Percentiles rank a stretch among this genome's conserved stretches.
Conservation (phyloP, 179 eudicot species). For the Actinidia chinensis region DNA sequence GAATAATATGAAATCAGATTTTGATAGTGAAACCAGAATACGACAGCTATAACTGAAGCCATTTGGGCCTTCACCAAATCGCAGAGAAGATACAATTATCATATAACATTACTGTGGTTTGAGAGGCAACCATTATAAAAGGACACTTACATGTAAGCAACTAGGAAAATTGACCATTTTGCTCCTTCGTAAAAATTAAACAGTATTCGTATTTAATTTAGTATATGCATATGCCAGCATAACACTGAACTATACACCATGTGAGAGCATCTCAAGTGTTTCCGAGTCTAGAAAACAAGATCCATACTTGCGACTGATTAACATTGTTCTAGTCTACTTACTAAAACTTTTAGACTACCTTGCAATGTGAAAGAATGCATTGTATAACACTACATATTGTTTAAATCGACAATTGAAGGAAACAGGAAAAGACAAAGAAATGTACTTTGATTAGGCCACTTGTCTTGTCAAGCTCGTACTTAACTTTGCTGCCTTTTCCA, state of each 20-base stretch:
- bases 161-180: background rate
- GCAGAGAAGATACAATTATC: background rate
- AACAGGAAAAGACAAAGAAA: constrained; percentile 13
- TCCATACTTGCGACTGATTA: background rate
- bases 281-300: background rate
- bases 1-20: background rate
- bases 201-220: too few species aligned
- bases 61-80: background rate
- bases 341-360: background rate
- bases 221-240: too few species aligned
- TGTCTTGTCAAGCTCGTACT: constrained; percentile 88
- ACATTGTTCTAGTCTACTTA: background rate
- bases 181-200: background rate
- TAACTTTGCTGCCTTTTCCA: constrained; percentile 92
- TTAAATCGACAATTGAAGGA: background rate
- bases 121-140: too few species aligned
- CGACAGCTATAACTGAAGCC: background rate
- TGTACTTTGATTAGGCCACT: constrained; percentile 80
- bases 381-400: background rate
- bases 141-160: too few species aligned
- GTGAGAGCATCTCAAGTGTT: background rate
- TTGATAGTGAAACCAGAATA: background rate
- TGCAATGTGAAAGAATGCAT: constrained; percentile 14
- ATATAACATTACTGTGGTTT: background rate
- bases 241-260: background rate